Evolutionary conservation across 2,329 filamentous ascomycete genomes (phyloP), one percentile per base, ranked within the genome.

Genomic region (Alternaria sp.): DNA sequence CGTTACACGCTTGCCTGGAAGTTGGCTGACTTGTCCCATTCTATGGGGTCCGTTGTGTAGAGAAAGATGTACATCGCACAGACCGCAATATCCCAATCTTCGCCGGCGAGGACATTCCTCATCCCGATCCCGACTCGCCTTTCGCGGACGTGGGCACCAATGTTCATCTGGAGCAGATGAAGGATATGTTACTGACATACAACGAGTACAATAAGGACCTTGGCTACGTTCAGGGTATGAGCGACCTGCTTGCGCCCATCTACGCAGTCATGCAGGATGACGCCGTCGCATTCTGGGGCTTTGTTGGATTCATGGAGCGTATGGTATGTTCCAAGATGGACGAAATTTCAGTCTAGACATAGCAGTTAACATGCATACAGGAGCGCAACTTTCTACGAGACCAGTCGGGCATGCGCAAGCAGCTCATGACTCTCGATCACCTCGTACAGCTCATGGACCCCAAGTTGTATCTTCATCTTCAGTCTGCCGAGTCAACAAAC

Each of bases 181-280:
- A 99, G 81, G 95, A 99, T 77, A 97, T 99, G 92, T 89, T 99
- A 0, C 85, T 99, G 18, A 98, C 95, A 0, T 99, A 99, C 79
- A 98, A 99, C 77, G 95, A 99, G 81, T 96, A 96, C 81, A 99
- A 99, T 81, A 92, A 89, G 60, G 92, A 95, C 60, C 86, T 99
- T 3, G 95, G 96, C 50, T 99, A 99, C 75, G 95, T 99, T 2
- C 95, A 99, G 82, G 95, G 95, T 63, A 99, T 99, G 95, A 97
- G 93, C 12, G 95, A 99, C 79, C 87, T 99, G 1, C 87, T 99
- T 9, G 93, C 95, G 0, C 95, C 95, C 2, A 93, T 99, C 62
- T 99, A 99, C 74, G 95, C 95, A 4, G 93, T 99, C 22, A 90
- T 97, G 81, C 95, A 99, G 81, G 96, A 99, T 76, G 95, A 99